Evolutionary conservation across 208 protist genomes (phyloP).

Genomic region (Trypanosoma platydactyli): DNA sequence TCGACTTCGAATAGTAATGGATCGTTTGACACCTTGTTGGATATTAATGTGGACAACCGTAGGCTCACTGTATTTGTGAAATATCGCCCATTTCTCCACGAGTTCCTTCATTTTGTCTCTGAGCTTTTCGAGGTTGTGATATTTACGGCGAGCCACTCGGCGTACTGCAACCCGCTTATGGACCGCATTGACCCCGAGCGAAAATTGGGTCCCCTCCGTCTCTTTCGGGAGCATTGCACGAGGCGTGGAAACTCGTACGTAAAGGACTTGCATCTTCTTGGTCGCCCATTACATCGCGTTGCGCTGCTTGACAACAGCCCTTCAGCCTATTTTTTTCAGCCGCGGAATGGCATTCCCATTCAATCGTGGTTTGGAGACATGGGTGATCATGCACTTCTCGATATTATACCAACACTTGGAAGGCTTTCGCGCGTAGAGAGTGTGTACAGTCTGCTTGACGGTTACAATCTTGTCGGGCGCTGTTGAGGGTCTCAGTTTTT

Average conservation of each 20-base stretch:
- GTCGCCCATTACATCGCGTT: constrained; percentile 40
- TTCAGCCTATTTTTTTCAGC: constrained; percentile 65
- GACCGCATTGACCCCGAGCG: constrained; percentile 43
- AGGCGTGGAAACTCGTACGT: constrained; percentile 44
- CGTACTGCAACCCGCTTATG: constrained; percentile 55
- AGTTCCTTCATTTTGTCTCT: constrained; percentile 55
- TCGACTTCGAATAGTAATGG: constrained; percentile 34
- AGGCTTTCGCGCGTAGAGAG: constrained; percentile 34
- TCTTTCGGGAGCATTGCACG: constrained; percentile 66
- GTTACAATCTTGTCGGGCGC: constrained; percentile 34
- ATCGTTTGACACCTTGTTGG: constrained; percentile 41
- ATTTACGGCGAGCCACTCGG: constrained; percentile 55
- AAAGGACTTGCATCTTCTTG: constrained; percentile 60
- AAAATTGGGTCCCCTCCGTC: constrained; percentile 42
- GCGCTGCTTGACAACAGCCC: constrained; percentile 74
- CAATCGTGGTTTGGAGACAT: constrained; percentile 60
- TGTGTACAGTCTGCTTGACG: constrained; percentile 58
- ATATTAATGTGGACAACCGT: constrained; percentile 28
- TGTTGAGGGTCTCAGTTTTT: neutral
- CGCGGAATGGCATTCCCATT: constrained; percentile 69
- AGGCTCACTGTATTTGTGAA: constrained; percentile 46
- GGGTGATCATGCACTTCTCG: constrained; percentile 45
- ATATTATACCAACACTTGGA: constrained; percentile 49
- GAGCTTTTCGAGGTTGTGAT: constrained; percentile 61
- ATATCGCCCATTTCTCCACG: constrained; percentile 48